phyloP scores from a whole-genome alignment of 1,139 yeast species.

The Pichia sp. region DNA sequence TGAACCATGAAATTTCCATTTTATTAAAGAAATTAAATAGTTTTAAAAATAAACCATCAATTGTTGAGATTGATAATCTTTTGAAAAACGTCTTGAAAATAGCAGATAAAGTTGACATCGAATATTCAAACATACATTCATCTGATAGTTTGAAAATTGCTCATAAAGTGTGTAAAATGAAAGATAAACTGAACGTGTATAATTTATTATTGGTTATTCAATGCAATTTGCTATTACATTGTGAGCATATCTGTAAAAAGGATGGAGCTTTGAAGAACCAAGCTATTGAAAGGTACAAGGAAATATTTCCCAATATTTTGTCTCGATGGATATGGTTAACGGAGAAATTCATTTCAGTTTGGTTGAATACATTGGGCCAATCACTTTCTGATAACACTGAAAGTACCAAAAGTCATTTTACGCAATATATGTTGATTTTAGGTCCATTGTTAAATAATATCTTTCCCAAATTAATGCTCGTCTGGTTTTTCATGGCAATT shows the following conservation, averaged over 20 bases:
- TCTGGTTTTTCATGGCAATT: constrained; percentile 5
- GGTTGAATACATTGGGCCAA: neutral
- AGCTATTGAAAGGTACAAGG: neutral
- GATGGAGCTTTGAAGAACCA: neutral
- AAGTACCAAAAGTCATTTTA: neutral
- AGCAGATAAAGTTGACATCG: neutral
- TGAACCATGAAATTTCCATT: constrained; percentile 9
- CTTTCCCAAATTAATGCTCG: constrained; percentile 5
- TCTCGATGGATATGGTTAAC: constrained; percentile 3
- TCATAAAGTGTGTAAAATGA: neutral
- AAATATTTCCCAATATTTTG: constrained; percentile 1
- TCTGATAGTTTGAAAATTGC: neutral
- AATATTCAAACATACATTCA: no score
- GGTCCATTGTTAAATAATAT: constrained; percentile 6
- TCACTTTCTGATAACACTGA: neutral
- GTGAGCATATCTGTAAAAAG: constrained; percentile 4
- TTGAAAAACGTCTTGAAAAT: constrained; percentile 1
- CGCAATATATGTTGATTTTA: constrained; percentile 2
- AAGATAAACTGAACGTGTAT: constrained; percentile 1
- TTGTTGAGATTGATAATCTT: constrained; percentile 12
- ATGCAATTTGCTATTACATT: constrained; percentile 7
- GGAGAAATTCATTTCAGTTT: constrained; percentile 1
- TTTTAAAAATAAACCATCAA: constrained; percentile 15
- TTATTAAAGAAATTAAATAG: constrained; percentile 19
- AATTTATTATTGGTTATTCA: constrained; percentile 6